Evolutionary conservation across 192 early-diverging fungal genomes (phyloP).

Genomic region (Coemansia sp.): DNA sequence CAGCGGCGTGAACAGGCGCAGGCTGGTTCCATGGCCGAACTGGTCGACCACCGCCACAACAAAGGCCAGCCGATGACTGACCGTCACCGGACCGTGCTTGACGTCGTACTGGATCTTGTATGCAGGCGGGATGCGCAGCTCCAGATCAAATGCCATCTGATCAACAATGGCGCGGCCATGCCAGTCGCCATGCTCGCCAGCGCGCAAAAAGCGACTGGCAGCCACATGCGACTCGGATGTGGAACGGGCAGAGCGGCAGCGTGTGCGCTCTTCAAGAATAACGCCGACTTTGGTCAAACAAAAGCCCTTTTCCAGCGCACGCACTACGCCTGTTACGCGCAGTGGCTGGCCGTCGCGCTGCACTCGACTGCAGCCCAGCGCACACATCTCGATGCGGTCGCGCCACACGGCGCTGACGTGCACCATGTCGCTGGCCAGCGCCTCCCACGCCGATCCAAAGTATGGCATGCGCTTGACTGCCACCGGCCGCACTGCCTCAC

Average conservation of each 20-base stretch:
- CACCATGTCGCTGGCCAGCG: conserved; percentile 42
- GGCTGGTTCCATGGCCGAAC: conserved; percentile 41
- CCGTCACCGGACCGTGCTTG: conserved; percentile 48
- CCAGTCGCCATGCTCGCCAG: conserved; percentile 28
- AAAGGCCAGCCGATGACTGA: conserved; percentile 50
- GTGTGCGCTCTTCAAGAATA: conserved; percentile 51
- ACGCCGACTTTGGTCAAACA: conserved; percentile 43
- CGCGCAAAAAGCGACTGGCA: conserved; percentile 31
- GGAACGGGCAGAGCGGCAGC: conserved; percentile 15
- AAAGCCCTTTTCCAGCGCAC: conserved; percentile 50
- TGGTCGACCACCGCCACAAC: conserved; percentile 47
- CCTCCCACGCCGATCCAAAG: conserved; percentile 44
- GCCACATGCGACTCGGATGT: conserved; percentile 29
- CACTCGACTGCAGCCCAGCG: conserved; percentile 49
- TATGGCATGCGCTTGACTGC: conserved; percentile 51
- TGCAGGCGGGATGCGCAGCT: conserved; percentile 46
- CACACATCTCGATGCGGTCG: conserved; percentile 49
- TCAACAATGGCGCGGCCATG: conserved; percentile 35
- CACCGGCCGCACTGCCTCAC: conserved; percentile 23
- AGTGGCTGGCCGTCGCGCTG: conserved; percentile 44
- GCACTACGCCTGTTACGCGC: conserved; percentile 38
- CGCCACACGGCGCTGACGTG: conserved; percentile 50
- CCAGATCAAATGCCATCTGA: conserved; percentile 50
- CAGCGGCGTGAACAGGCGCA: conserved; percentile 50
- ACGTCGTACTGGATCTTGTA: conserved; percentile 54